phyloP scores from a whole-genome alignment of 2,329 filamentous ascomycete genomes.

The Escovopsis sp. region DNA sequence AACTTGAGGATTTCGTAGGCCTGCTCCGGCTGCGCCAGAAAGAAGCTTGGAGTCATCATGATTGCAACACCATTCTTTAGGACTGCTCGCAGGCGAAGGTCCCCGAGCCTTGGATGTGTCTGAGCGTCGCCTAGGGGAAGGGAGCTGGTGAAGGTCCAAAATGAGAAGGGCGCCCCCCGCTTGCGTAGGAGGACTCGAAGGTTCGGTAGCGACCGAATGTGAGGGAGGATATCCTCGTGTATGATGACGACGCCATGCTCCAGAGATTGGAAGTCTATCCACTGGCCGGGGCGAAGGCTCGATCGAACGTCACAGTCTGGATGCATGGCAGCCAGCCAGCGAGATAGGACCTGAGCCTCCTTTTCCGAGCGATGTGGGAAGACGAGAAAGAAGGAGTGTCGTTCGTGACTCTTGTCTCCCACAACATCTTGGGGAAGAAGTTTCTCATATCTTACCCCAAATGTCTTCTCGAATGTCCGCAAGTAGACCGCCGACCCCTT shows the following conservation, averaged over 20 bases:
- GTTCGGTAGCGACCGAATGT: slow-evolving; percentile 23
- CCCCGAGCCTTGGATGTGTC: slow-evolving; percentile 6
- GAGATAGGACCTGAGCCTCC: slow-evolving; percentile 22
- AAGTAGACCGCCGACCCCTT: slow-evolving; percentile 3
- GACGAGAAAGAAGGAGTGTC: slow-evolving; percentile 28
- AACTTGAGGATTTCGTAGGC: slow-evolving; percentile 21
- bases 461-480: slow-evolving; percentile 13
- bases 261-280: slow-evolving; percentile 26
- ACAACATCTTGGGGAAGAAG: slow-evolving; percentile 11
- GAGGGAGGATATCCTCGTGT: slow-evolving; percentile 26
- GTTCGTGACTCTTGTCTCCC: slow-evolving; percentile 3
- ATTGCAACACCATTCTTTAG: slow-evolving; percentile 19
- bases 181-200: slow-evolving; percentile 19
- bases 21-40: slow-evolving; percentile 21
- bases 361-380: slow-evolving; percentile 26
- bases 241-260: slow-evolving; percentile 24
- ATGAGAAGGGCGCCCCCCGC: slow-evolving; percentile 13
- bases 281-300: slow-evolving; percentile 27
- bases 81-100: slow-evolving; percentile 14
- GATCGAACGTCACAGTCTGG: slow-evolving; percentile 26
- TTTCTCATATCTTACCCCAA: slow-evolving; percentile 17
- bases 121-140: too few relatives aligned
- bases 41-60: slow-evolving; percentile 27
- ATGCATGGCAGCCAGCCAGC: slow-evolving; percentile 29
- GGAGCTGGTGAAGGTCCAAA: slow-evolving; percentile 26